Evolutionary conservation across 1,139 yeast genomes (phyloP), one percentile per base, ranked within the genome.

Genomic region (Pichia sp.): DNA sequence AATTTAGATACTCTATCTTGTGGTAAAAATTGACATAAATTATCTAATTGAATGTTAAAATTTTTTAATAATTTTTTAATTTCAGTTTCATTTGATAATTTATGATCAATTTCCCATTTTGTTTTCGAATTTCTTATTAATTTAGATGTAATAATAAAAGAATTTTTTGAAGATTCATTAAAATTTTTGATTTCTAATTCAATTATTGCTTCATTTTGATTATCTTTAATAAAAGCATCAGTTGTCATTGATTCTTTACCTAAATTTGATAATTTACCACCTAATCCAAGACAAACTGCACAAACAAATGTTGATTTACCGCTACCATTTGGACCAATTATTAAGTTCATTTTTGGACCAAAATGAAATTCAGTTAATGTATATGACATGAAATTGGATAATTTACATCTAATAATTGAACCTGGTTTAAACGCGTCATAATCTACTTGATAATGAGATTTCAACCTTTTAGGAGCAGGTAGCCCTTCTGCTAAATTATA

Each of bases 251-350:
- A 80, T 46, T 86, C 86, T 42, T 96, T 76, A n/a, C 94, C 95
- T 51, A 90, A 76, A 38, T 82, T 69, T 31, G 81, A 87, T 6
- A 90, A 76, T 50, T 75, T 78, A 3, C 97, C 97, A 1, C 84
- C 94, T 16, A 94, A 68, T 0, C 97, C 97, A 35, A 94, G 69
- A 62, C 96, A 92, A 1, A 92, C 79, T 0, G 97, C 97, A 48
- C 97, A 87, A 6, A 92, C 96, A 55, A 92, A 77, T 0, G 98
- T 87, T 40, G 94, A 82, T 61, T 94, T 94, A 6, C 99, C 99
- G 0, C 96, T 80, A 34, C 99, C 99, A 60, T 94, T 94, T 6
- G 98, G 97, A 0, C 97, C 98, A 45, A 92, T 85, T 48, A 94
- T 85, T 87, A 94, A 80, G 61, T 94, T 94, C 60, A 94, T 70